phyloP scores from a whole-genome alignment of 2,329 filamentous ascomycete genomes.

The Monosporascus sp. region DNA sequence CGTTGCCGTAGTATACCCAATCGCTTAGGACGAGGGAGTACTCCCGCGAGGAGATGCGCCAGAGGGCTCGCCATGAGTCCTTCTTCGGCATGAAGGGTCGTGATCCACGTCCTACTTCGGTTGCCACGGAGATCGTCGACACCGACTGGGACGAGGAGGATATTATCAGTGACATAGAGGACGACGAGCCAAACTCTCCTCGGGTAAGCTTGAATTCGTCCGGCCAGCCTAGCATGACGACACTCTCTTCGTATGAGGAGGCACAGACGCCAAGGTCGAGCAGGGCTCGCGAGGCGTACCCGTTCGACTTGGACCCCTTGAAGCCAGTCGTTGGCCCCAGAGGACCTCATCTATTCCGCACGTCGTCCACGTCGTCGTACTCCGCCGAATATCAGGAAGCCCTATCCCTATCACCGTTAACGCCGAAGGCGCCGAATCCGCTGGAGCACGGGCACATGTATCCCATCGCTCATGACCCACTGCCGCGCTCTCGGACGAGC shows the following conservation, averaged over 20 bases:
- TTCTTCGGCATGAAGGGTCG: slow-evolving; percentile 58
- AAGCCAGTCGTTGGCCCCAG: slow-evolving; percentile 73
- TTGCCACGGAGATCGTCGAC: slow-evolving; percentile 73
- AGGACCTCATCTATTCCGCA: slow-evolving; percentile 82
- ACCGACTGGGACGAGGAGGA: slow-evolving; percentile 69
- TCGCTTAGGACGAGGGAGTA: slow-evolving; percentile 22
- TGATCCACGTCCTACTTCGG: slow-evolving; percentile 58
- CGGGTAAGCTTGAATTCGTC: slow-evolving; percentile 68
- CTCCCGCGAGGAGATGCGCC: slow-evolving; percentile 46
- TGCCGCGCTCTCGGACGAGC: slow-evolving; percentile 32
- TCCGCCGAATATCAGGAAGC: slow-evolving; percentile 45
- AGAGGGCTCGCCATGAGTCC: slow-evolving; percentile 49
- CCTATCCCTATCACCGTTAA: slow-evolving; percentile 69
- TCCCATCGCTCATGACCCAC: slow-evolving; percentile 31
- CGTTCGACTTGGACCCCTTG: slow-evolving; percentile 52
- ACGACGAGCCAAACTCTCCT: slow-evolving; percentile 54
- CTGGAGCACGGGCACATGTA: slow-evolving; percentile 31
- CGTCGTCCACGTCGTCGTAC: slow-evolving; percentile 55
- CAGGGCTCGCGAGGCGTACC: slow-evolving; percentile 55
- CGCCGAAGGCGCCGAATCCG: slow-evolving; percentile 54
- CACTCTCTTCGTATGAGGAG: slow-evolving; percentile 83
- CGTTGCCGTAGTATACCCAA: slow-evolving; percentile 21
- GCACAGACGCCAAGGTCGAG: slow-evolving; percentile 69
- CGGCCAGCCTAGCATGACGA: slow-evolving; percentile 73
- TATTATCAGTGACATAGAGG: slow-evolving; percentile 53